Evolutionary conservation across 192 early-diverging fungal species (phyloP), one percentile per base, ranked within the genome.

Genomic region (Backusella macrospora): DNA sequence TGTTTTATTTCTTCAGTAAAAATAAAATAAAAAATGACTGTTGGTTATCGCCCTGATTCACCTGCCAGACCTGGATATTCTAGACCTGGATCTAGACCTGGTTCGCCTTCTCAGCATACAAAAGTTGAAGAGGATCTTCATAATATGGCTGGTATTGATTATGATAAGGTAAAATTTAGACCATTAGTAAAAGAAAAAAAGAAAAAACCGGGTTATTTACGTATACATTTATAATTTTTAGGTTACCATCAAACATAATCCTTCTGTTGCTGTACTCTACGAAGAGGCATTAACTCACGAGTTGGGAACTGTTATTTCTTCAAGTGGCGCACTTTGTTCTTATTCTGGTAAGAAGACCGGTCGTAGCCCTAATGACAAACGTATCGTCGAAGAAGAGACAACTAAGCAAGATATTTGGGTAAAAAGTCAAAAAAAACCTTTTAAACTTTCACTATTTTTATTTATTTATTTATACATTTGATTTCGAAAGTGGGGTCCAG

Each of bases 331-430:
- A 5, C 86, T 99, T 62, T 92, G 93, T 68, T 90, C 96, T 48
- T 89, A 87, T 73, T 98, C 96, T 21, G 96, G 95, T 59, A 87
- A 89, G 73, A 99, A 99, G 87, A 97, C 90, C 42, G 93, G 97
- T 39, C 92, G 97, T 74, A 92, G 90, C 42, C 97, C 97, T 70
- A 87, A 88, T 68, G 97, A 99, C 90, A 99, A 99, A 89, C 94
- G 97, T 79, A 92, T 99, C 78, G 97, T 98, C 52, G 96, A 97
- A 71, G 97, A 99, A 83, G 82, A 90, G 13, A 79, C 86, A 23
- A 92, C 95, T 29, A 83, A 84, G 16, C 82, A 94, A 73, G 92
- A 98, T 80, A 90, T 99, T 77, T 99, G 97, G 96, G 72, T 73
- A 73, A 73, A 29, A 15, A n/a, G n/a, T n/a, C n/a, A n/a, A n/a